phyloP scores from a whole-genome alignment of 2,329 filamentous ascomycete species.

The Fusarium zealandicum region DNA sequence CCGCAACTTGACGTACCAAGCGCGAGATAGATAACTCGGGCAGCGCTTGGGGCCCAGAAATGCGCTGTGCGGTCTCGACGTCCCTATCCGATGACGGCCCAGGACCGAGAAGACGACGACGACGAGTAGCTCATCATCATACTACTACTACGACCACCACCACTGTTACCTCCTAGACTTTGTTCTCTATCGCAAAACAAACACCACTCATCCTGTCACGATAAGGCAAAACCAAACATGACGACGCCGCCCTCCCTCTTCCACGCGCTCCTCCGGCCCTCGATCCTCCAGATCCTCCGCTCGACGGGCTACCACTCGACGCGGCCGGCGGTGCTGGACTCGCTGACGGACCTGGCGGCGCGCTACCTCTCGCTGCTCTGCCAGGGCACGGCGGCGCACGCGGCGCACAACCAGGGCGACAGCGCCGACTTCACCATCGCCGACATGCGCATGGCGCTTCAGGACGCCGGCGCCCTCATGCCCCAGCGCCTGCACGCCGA shows the following conservation, averaged over 20 bases:
- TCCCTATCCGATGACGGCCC: slow-evolving; percentile 44
- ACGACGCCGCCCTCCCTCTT: slow-evolving; percentile 58
- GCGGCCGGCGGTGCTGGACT: slow-evolving; percentile 82
- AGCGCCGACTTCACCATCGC: slow-evolving; percentile 60
- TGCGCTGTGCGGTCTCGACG: slow-evolving; percentile 40
- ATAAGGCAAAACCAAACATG: no score
- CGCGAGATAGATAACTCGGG: slow-evolving; percentile 3
- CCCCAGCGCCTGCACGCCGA: slow-evolving; percentile 73
- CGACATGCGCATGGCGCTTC: slow-evolving; percentile 85
- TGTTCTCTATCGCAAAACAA: no score
- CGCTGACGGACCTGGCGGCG: slow-evolving; percentile 84
- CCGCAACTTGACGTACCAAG: slow-evolving; percentile 3
- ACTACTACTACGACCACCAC: background rate
- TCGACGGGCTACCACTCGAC: slow-evolving; percentile 89
- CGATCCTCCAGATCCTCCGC: slow-evolving; percentile 88
- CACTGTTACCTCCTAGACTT: no score
- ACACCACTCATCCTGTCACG: no score
- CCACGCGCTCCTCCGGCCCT: slow-evolving; percentile 84
- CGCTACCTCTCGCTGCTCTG: slow-evolving; percentile 81
- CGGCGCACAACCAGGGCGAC: slow-evolving; percentile 70
- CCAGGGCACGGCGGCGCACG: slow-evolving; percentile 74
- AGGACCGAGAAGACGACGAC: slow-evolving; percentile 36
- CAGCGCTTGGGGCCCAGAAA: slow-evolving; percentile 37
- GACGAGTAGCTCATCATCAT: slow-evolving; percentile 24
- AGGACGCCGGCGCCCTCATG: slow-evolving; percentile 78